A percentile compares a stretch with the other conserved stretches of the same genome.
Conservation (phyloP, 768 basidiomycete species). For the Daedaleopsis nitida region DNA sequence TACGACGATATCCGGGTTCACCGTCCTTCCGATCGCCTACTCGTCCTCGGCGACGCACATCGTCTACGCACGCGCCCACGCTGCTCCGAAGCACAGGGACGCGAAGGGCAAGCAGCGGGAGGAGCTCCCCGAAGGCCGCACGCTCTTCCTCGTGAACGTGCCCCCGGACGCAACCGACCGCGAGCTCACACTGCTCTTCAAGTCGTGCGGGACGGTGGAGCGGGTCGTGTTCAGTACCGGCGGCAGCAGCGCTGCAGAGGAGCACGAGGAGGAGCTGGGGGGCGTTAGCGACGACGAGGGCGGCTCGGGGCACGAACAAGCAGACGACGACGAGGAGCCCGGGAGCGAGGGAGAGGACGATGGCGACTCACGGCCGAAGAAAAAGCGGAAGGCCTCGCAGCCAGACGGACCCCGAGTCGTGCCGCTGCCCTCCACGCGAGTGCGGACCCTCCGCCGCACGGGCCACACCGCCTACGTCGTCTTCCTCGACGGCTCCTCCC, state of each 20-base stretch:
- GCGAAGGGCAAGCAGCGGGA: conserved; percentile 25
- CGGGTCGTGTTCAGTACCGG: conserved; percentile 53
- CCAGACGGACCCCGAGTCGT: conserved; percentile 50
- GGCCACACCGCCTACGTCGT: conserved; percentile 72
- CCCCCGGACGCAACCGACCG: conserved; percentile 87
- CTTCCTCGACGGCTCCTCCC: conserved; percentile 72
- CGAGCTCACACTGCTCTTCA: conserved; percentile 79
- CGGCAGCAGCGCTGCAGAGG: conserved; percentile 41
- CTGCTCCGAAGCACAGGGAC: conserved; percentile 44
- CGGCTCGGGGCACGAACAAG: conserved; percentile 39
- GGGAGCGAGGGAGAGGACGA: conserved; percentile 39
- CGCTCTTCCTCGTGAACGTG: conserved; percentile 86
- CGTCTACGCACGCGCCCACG: conserved; percentile 76
- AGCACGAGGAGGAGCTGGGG: conserved; percentile 26
- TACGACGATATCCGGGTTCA: conserved; percentile 46
- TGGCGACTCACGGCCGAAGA: conserved; percentile 34
- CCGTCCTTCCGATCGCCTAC: conserved; percentile 46
- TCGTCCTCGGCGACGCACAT: conserved; percentile 56
- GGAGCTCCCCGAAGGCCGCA: conserved; percentile 57
- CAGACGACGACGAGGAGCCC: conserved; percentile 35
- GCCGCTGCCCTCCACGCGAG: conserved; percentile 55
- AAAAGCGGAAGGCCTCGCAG: conserved; percentile 34
- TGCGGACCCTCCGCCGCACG: conserved; percentile 62
- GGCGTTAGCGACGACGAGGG: conserved; percentile 38
- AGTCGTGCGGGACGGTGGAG: conserved; percentile 76